These are phyloP conservation scores for Kickxella alabastrina DNA, from an alignment of 192 early-diverging fungal genomes.

Conservation along the genomic window DNA sequence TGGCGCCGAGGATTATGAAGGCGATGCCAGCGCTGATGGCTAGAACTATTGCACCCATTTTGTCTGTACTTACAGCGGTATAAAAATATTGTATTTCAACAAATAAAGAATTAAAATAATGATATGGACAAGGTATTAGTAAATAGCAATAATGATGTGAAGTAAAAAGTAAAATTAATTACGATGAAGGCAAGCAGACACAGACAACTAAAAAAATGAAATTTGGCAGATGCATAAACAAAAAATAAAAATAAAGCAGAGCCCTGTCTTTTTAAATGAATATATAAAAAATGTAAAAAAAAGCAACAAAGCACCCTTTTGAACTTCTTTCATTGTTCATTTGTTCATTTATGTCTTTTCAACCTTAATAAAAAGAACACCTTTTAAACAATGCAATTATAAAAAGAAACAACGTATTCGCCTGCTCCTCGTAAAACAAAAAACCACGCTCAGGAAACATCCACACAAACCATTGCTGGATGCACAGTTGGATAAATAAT, in stretches of 20 bases:
- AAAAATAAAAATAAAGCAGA: background rate
- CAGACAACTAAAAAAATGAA: too few species aligned
- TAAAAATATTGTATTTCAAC: background rate
- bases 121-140: too few species aligned
- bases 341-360: background rate
- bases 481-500: slow-evolving; percentile 5
- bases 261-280: too few species aligned
- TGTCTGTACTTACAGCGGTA: background rate
- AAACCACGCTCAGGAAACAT: too few species aligned
- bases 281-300: too few species aligned
- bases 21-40: background rate
- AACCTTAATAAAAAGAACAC: slow-evolving; percentile 1
- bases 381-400: background rate
- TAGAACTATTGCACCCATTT: slow-evolving; percentile 1
- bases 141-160: too few species aligned
- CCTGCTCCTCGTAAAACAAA: too few species aligned
- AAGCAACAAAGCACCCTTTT: background rate
- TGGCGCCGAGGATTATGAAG: background rate
- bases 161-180: too few species aligned
- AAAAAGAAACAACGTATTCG: background rate
- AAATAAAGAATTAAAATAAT: too few species aligned
- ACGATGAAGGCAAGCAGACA: too few species aligned
- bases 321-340: background rate
- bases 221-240: background rate
- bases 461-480: too few species aligned